Percentiles rank a stretch among this genome's conserved stretches.
phyloP scores from a whole-genome alignment of 768 basidiomycete genomes.

The Tricholoma saponaceum region DNA sequence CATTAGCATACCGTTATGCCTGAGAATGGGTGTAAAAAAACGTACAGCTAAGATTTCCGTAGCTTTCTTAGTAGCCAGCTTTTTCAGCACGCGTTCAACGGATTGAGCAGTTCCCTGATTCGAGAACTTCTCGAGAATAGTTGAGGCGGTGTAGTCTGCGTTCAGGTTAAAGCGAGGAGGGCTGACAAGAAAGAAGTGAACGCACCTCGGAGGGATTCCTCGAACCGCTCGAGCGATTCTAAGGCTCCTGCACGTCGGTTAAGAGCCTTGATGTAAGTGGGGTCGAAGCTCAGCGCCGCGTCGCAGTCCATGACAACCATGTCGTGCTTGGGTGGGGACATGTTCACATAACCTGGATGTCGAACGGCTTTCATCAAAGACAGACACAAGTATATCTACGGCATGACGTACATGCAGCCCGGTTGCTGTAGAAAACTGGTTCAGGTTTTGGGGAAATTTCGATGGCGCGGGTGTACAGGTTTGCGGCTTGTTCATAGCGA shows the following conservation, averaged over 20 bases:
- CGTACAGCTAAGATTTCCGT: slow-evolving; percentile 66
- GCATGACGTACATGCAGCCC: slow-evolving; percentile 79
- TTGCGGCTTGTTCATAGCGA: slow-evolving; percentile 55
- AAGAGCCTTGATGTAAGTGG: slow-evolving; percentile 83
- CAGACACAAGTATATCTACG: background rate
- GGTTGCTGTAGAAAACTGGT: slow-evolving; percentile 94
- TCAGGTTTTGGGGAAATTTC: slow-evolving; percentile 73
- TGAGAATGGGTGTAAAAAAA: slow-evolving; percentile 1
- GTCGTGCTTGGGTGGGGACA: slow-evolving; percentile 79
- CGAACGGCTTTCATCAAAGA: background rate
- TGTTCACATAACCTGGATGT: slow-evolving; percentile 80
- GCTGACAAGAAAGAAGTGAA: background rate
- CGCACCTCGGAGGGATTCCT: slow-evolving; percentile 79
- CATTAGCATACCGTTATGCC: background rate
- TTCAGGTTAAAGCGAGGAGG: background rate
- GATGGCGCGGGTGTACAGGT: slow-evolving; percentile 74
- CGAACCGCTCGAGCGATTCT: slow-evolving; percentile 68
- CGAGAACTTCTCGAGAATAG: slow-evolving; percentile 91
- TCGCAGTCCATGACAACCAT: slow-evolving; percentile 87
- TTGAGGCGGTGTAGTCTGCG: slow-evolving; percentile 92
- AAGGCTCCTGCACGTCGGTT: slow-evolving; percentile 86
- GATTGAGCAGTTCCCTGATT: slow-evolving; percentile 73
- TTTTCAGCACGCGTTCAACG: slow-evolving; percentile 92
- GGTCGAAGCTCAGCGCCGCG: slow-evolving; percentile 78
- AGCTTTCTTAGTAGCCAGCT: slow-evolving; percentile 69